phyloP scores from a whole-genome alignment of 2,329 filamentous ascomycete genomes.

The Piedraia hortae region DNA sequence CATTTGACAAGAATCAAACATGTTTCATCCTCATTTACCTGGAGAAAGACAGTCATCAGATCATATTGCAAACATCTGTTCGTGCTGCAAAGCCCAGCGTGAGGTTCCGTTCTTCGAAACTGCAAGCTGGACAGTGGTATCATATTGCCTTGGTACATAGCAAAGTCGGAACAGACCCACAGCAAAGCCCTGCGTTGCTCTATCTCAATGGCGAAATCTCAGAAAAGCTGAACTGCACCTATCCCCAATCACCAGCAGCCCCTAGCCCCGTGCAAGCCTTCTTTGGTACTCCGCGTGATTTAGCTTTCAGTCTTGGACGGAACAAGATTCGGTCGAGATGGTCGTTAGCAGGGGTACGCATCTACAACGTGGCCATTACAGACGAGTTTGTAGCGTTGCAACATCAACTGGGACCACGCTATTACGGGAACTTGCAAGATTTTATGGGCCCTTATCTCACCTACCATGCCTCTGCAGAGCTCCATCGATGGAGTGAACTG shows the following conservation, averaged over 20 bases:
- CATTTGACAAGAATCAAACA: constrained; percentile 71
- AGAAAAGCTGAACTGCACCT: constrained; percentile 72
- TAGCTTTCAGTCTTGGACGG: constrained; percentile 47
- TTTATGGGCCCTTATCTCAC: constrained; percentile 89
- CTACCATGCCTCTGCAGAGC: constrained; percentile 69
- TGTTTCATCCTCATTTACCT: constrained; percentile 88
- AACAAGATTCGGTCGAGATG: constrained; percentile 53
- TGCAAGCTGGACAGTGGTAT: constrained; percentile 62
- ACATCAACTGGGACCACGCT: constrained; percentile 65
- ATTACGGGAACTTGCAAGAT: constrained; percentile 91
- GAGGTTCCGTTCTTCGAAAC: constrained; percentile 61
- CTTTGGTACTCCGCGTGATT: constrained; percentile 67
- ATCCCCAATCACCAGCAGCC: no score
- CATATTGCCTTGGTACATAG: constrained; percentile 76
- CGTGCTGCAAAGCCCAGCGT: constrained; percentile 67
- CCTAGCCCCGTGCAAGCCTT: constrained; percentile 69
- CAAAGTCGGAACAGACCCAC: constrained; percentile 6
- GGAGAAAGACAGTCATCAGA: constrained; percentile 74
- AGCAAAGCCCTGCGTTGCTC: constrained; percentile 32
- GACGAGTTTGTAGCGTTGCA: constrained; percentile 84
- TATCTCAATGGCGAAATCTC: constrained; percentile 86
- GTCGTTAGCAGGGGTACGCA: constrained; percentile 69
- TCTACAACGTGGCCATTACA: constrained; percentile 66
- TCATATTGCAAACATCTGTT: constrained; percentile 89
- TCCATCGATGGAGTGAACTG: constrained; percentile 77